phyloP scores from a whole-genome alignment of 768 basidiomycete genomes.

The Rickenella mellea region DNA sequence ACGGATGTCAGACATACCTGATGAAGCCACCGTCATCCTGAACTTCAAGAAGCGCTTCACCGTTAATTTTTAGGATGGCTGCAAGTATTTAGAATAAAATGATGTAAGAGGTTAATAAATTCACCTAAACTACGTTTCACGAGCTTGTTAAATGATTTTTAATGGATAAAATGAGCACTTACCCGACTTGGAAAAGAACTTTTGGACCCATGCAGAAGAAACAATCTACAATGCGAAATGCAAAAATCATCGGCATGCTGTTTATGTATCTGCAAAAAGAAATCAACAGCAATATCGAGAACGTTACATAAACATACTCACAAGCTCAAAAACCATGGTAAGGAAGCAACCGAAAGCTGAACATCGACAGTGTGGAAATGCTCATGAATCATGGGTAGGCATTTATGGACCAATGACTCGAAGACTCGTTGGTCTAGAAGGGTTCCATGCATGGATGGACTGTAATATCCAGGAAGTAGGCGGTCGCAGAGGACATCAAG shows the following conservation, averaged over 20 bases:
- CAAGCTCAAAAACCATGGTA: constrained; percentile 98
- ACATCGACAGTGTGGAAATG: constrained; percentile 89
- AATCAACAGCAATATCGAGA: constrained; percentile 1
- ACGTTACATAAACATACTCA: constrained; percentile 36
- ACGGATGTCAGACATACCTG: constrained; percentile 44
- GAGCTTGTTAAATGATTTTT: constrained; percentile 28
- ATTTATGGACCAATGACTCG: constrained; percentile 82
- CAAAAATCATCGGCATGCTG: constrained; percentile 95
- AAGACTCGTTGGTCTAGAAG: constrained; percentile 98
- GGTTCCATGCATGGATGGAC: constrained; percentile 97
- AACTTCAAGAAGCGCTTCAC: constrained; percentile 81
- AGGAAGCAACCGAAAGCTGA: constrained; percentile 90
- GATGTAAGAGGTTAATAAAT: neutral
- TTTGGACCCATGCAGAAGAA: constrained; percentile 99
- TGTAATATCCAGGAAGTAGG: constrained; percentile 94
- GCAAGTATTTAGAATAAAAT: constrained; percentile 1
- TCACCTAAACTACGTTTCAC: constrained; percentile 31
- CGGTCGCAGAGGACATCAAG: constrained; percentile 92
- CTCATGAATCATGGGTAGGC: constrained; percentile 88
- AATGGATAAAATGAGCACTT: constrained; percentile 20
- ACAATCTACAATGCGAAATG: constrained; percentile 94
- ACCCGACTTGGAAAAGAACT: constrained; percentile 98
- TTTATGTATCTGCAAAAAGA: constrained; percentile 59
- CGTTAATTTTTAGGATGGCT: constrained; percentile 98
- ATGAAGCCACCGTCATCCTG: constrained; percentile 97